These are phyloP conservation scores for Thelephora aurantiotincta DNA, from an alignment of 768 basidiomycete genomes.

Conservation along the genomic window DNA sequence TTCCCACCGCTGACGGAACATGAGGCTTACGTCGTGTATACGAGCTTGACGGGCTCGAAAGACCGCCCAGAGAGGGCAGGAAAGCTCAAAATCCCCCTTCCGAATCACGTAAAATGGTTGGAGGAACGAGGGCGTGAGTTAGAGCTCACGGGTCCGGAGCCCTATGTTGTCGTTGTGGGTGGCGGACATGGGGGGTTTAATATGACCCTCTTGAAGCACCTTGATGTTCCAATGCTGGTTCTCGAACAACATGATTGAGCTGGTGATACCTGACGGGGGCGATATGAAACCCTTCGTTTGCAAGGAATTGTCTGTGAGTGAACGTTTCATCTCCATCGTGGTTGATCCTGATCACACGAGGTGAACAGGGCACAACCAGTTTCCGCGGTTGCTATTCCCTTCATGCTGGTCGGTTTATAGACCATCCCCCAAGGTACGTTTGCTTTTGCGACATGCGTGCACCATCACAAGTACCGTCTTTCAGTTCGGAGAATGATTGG, in stretches of 20 bases:
- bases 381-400: constrained; percentile 31
- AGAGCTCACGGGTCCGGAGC: constrained; percentile 29
- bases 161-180: constrained; percentile 36
- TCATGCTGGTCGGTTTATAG: constrained; percentile 17
- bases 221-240: constrained; percentile 35
- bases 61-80: constrained; percentile 30
- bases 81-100: constrained; percentile 16
- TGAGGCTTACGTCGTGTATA: constrained; percentile 36
- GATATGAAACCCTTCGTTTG: constrained; percentile 53
- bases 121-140: constrained; percentile 21
- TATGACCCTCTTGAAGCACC: constrained; percentile 37
- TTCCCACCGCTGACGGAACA: constrained; percentile 24
- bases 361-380: constrained; percentile 33
- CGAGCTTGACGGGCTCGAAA: constrained; percentile 34
- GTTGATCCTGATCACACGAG: too few species aligned
- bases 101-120: constrained; percentile 27
- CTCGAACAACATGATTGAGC: constrained; percentile 50
- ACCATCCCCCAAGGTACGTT: constrained; percentile 16
- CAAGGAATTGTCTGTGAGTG: constrained; percentile 58
- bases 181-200: constrained; percentile 41
- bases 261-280: constrained; percentile 51
- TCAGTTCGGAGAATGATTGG: background rate
- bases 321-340: too few species aligned
- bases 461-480: background rate
- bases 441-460: too few species aligned